Base-by-base conservation (phyloP, 495 filamentous ascomycete genomes). In the Lichenothelia convexa region DNA sequence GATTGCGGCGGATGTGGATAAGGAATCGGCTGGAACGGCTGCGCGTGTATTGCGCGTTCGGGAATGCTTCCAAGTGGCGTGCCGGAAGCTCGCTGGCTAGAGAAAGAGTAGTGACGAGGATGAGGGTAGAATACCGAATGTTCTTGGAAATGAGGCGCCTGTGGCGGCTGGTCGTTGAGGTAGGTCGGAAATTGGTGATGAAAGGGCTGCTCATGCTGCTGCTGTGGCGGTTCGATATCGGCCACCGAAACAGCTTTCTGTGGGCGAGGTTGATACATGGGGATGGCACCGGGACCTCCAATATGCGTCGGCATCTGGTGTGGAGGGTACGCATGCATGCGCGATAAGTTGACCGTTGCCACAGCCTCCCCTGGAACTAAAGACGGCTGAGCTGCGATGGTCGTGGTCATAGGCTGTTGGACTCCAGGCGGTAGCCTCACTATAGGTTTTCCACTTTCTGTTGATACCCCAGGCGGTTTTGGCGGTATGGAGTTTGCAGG, bases 261-360 rank as follows among this genome's bases (percentile, higher is more conserved):
- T 3, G 89, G 89, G 30, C 83, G 78, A 35, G 89, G 89, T 51
- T 99, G 89, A 49, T 95, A 81, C 80, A 95, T 93, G 4, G 84
- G 79, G 26, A 94, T 73, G 17, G 70, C n/a, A n/a, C n/a, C n/a
- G n/a, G 64, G 51, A 73, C 86, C 59, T 92, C 86, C 34, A 75
- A 75, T 59, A 77, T 81, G 37, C 1, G 67, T 63, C 2, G 79
- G 79, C 46, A 80, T 80, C 47, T 78, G 75, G 18, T 72, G 68
- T 19, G 72, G 64, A 18, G 71, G 70, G 42, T 76, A 66, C 3
- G 61, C 61, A 38, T 48, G 35, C 5, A 45, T 42, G 23, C 30
- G 29, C 21, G 30, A n/a, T n/a, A n/a, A n/a, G n/a, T n/a, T n/a
- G n/a, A n/a, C n/a, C n/a, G n/a, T n/a, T n/a, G n/a, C n/a, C n/a